These are phyloP conservation scores for Annulohypoxylon bovei DNA, from an alignment of 495 filamentous ascomycete genomes.

Conservation along the genomic window DNA sequence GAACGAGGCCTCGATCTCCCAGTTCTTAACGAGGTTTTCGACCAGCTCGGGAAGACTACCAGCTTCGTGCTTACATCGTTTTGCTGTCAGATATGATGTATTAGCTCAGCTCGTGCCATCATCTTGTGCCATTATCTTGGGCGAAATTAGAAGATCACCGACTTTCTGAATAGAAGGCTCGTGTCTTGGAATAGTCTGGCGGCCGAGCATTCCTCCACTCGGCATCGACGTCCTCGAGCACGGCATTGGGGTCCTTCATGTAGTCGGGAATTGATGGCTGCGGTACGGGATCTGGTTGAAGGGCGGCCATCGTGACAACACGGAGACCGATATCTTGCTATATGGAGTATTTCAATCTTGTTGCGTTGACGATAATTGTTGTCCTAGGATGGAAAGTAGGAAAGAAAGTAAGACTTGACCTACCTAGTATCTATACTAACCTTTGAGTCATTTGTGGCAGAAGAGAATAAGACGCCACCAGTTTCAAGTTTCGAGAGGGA, in stretches of 20 bases:
- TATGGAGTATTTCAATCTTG: not conserved
- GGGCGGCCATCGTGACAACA: not conserved
- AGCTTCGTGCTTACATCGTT: slow-evolving; percentile 1
- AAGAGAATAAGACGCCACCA: not conserved
- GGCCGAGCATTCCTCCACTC: slow-evolving; percentile 7
- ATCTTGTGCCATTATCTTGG: no score
- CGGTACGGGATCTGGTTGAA: not conserved
- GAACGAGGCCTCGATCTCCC: slow-evolving; percentile 11
- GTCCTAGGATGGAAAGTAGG: no score
- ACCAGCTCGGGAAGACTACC: slow-evolving; percentile 4
- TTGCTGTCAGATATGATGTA: not conserved
- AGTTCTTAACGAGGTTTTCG: slow-evolving; percentile 6
- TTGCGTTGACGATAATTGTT: not conserved
- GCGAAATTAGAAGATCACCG: not conserved
- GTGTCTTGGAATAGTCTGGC: slow-evolving; percentile 1
- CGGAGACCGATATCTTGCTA: no score
- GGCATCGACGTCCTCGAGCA: not conserved
- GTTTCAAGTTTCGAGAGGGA: not conserved
- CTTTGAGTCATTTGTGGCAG: not conserved
- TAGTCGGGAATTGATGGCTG: not conserved
- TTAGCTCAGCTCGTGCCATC: no score
- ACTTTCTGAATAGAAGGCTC: slow-evolving; percentile 3
- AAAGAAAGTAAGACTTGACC: not conserved
- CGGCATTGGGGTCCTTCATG: slow-evolving; percentile 9
- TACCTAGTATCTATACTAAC: not conserved